Evolutionary conservation across 768 basidiomycete species (phyloP), one percentile per base, ranked within the genome.

Genomic region (Neoboletus magnificus): DNA sequence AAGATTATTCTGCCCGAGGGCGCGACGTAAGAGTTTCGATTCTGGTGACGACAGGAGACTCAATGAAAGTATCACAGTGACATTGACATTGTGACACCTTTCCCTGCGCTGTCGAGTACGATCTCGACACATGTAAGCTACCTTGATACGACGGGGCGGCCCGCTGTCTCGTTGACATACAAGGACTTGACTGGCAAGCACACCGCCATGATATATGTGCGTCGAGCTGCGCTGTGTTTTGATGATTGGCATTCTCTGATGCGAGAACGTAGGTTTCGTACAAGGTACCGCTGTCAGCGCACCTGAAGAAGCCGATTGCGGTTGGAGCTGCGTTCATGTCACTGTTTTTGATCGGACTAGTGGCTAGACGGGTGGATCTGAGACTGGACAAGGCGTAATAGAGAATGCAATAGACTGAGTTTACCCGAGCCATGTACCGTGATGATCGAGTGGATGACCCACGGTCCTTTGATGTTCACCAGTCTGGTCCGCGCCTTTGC

Each of bases 1-100:
- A 84, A 77, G 59, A 80, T 98, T 58, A 81, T 95, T 59, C 71
- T 99, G 25, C 96, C 96, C 2, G 97, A 99, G 70, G 95, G 93
- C n/a, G 94, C 95, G 32, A 89, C 79, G 95, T 97, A 66, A 79
- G 93, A 11, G 13, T 44, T 49, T 49, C 29, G 40, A 15, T 20
- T 50, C 79, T 30, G 27, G 8, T 51, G 20, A 23, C 47, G 29
- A 46, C 40, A 48, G 32, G 39, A 44, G 23, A 45, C 63, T 61
- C 46, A 62, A 16, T 22, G 49, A 5, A 52, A 25, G 52, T 27
- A 41, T 65, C 44, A 15, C 64, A 98, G 96, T 51, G 86, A 95
- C 63, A 76, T 97, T 58, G 79, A 87, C 58, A 83, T 91, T 48
- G 76, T 74, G 42, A 76, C 86, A 9, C 95, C 96, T 1, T 98